Base-by-base conservation (phyloP, 2,329 filamentous ascomycete genomes). In the Cladobotryum protrusum region DNA sequence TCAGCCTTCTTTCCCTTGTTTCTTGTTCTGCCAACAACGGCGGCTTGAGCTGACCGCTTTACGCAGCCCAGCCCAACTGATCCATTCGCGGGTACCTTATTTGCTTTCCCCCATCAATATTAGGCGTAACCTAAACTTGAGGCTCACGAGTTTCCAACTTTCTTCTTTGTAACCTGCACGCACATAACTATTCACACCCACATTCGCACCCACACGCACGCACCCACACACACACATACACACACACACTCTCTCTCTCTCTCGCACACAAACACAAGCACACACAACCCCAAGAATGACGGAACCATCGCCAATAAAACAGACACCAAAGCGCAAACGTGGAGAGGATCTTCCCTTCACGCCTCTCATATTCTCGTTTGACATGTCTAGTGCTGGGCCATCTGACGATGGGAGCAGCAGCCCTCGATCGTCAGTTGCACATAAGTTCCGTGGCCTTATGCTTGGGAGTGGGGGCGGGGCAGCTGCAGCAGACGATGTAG, bases 361-460 rank as follows among this genome's bases (percentile, higher is more conserved):
- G 11, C 66, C 69, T n/a, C 54, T 66, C 49, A 61, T 67, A 43
- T 79, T 79, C 61, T 72, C 73, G 1, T 79, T 79, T 56, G 70
- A 75, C 49, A 54, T 62, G 41, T 48, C 65, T 55, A 55, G 54
- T 4, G 52, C 62, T 52, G 50, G 64, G 34, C 48, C 60, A 24
- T 53, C 63, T 37, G 71, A 75, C 29, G 75, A 77, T 45, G 77
- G 76, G 51, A 72, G 66, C 59, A 70, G 64, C 55, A 81, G 78
- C 54, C 77, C 78, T n/a, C 70, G 73, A 48, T 73, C 74, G 39
- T 72, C 65, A 48, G 75, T 81, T 37, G 75, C 73, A 36, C 73
- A 75, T 59, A 70, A 70, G 57, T 79, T 82, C 63, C 69, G 71
- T 45, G 73, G 76, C 49, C 69, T 81, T 45, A 72, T 68, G 13